Evolutionary conservation across 768 basidiomycete genomes (phyloP).

Genomic region (Tylopilus balloui): DNA sequence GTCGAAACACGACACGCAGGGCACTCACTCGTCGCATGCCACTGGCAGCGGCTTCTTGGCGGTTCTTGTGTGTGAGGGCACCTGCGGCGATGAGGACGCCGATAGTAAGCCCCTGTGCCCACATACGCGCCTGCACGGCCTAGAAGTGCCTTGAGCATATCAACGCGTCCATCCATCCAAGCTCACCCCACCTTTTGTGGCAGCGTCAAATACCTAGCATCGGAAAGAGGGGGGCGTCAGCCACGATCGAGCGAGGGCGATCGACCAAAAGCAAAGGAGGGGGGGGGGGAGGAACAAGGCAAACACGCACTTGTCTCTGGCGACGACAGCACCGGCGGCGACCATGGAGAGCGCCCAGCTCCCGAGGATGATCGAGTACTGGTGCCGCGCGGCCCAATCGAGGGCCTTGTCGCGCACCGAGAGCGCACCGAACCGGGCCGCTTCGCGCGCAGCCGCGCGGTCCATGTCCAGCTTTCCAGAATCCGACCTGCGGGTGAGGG

Average conservation of each 20-base stretch:
- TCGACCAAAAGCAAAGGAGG: too few species aligned
- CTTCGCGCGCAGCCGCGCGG: slow-evolving; percentile 30
- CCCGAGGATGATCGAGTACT: slow-evolving; percentile 70
- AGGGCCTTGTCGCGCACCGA: slow-evolving; percentile 46
- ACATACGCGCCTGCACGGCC: slow-evolving; percentile 85
- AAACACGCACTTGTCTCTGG: slow-evolving; percentile 52
- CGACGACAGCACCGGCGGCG: slow-evolving; percentile 61
- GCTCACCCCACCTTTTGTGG: slow-evolving; percentile 25
- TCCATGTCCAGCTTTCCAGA: slow-evolving; percentile 52
- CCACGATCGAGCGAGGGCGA: background rate
- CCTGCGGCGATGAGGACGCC: slow-evolving; percentile 70
- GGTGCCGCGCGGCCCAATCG: slow-evolving; percentile 63
- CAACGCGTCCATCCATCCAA: background rate
- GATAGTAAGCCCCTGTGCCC: slow-evolving; percentile 80
- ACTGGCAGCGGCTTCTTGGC: slow-evolving; percentile 34
- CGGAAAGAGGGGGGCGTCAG: background rate
- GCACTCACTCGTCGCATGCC: slow-evolving; percentile 22
- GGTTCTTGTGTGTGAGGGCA: slow-evolving; percentile 52
- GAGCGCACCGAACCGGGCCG: slow-evolving; percentile 48
- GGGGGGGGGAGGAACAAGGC: too few species aligned
- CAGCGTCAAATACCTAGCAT: slow-evolving; percentile 22
- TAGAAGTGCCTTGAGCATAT: slow-evolving; percentile 35
- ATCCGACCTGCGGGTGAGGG: slow-evolving; percentile 38
- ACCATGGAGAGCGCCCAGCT: slow-evolving; percentile 70
- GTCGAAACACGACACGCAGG: too few species aligned